phyloP scores from a whole-genome alignment of 192 early-diverging fungal species.

The Coemansia sp. region DNA sequence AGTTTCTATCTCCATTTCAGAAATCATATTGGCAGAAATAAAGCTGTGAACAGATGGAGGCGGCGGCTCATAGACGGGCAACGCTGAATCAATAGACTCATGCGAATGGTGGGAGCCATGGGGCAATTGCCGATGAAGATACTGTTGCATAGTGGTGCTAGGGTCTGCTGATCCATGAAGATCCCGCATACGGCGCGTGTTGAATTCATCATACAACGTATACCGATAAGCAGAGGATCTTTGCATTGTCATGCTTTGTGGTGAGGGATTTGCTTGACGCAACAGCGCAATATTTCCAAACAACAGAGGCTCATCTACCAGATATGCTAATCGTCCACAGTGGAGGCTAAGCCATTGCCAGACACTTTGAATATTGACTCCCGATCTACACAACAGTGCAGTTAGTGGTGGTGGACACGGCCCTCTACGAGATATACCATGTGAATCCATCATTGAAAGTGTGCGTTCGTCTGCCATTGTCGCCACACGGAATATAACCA shows the following conservation, averaged over 20 bases:
- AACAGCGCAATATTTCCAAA: conserved; percentile 9
- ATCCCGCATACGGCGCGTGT: conserved; percentile 1
- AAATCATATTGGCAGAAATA: neutral
- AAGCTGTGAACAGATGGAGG: conserved; percentile 12
- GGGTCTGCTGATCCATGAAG: neutral
- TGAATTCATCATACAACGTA: conserved; percentile 12
- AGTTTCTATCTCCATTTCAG: too few species aligned
- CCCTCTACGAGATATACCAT: conserved; percentile 22
- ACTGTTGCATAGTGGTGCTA: neutral
- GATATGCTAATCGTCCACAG: conserved; percentile 25
- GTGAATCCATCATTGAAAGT: conserved; percentile 18
- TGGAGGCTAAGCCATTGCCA: conserved; percentile 50
- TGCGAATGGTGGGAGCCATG: conserved; percentile 1
- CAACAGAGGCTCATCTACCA: conserved; percentile 32
- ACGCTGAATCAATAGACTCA: conserved; percentile 31
- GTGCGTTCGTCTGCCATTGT: conserved; percentile 26
- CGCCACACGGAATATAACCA: conserved; percentile 31
- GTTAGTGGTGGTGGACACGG: conserved; percentile 32
- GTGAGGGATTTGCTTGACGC: neutral
- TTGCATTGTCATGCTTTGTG: neutral
- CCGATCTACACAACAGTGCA: conserved; percentile 29
- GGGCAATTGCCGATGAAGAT: neutral
- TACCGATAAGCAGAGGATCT: conserved; percentile 1
- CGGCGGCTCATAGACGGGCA: conserved; percentile 38
- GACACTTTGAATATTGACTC: conserved; percentile 31